Evolutionary conservation across 2,329 filamentous ascomycete genomes (phyloP), one percentile per base, ranked within the genome.

Genomic region (Curvularia hawaiiensis): DNA sequence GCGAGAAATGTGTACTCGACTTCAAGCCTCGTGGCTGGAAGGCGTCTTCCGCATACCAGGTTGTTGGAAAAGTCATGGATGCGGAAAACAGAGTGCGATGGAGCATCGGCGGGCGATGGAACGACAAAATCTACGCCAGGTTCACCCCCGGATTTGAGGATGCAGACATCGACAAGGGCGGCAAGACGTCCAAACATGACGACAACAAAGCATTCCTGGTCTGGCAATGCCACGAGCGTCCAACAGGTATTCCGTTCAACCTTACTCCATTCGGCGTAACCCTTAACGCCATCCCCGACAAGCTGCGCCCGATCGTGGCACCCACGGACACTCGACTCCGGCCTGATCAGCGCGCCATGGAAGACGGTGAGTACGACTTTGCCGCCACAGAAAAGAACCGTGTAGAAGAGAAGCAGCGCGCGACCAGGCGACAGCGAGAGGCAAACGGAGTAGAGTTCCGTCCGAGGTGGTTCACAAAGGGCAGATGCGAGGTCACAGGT

Each of bases 1-100:
- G 95, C 52, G 95, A 98, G 76, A 84, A 90, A n/a, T 94, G 91
- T 64, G 80, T 88, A 4, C 80, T 99, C 1, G 92, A 98, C 65
- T 99, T 99, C 82, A 98, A 98, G 77, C 84, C 92, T 14, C 89
- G 94, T 58, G 95, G 95, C 18, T 99, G 95, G 95, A 97, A 95
- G 78, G 92, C 92, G 3, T 91, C 90, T 0, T 96, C 90, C 52
- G 93, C 94, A 1, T 97, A 93, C 76, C 90, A 96, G 69, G 88
- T 98, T 35, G 83, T 87, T 0, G 95, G 95, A 60, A 95, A 94
- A 77, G 89, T 97, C 4, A 82, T 93, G 50, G 93, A 95, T 69
- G 82, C 85, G 4, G 81, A 87, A 46, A 92, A 92, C n/a, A 86
- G 88, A 35, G 91, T 95, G 9, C 87, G 90, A 51, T 93, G 95